phyloP scores from a whole-genome alignment of 73 alveolate species.

The Effrenium voratum region DNA sequence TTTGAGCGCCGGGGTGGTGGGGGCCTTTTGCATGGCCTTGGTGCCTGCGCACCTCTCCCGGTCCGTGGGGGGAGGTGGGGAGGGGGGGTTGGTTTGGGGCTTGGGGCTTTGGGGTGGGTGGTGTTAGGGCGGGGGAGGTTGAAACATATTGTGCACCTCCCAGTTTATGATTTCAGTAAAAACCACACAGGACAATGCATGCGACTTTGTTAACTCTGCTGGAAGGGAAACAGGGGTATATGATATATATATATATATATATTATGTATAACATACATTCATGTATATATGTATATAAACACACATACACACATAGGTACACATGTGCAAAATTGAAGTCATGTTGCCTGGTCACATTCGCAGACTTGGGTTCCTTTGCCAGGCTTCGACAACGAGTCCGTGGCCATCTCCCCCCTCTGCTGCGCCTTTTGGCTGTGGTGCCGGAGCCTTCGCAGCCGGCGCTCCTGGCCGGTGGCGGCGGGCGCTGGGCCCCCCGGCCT shows the following conservation, averaged over 20 bases:
- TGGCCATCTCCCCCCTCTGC: constrained; percentile 71
- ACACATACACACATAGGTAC: too few relatives aligned
- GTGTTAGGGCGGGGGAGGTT: too few relatives aligned
- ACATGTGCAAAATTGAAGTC: neutral
- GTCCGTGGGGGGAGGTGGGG: constrained; percentile 62
- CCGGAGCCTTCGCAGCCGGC: constrained; percentile 14
- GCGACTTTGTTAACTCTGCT: too few relatives aligned
- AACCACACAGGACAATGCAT: too few relatives aligned
- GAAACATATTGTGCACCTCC: too few relatives aligned
- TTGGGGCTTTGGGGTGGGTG: neutral
- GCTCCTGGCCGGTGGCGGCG: constrained; percentile 57
- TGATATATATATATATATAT: too few relatives aligned
- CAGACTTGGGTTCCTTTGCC: too few relatives aligned
- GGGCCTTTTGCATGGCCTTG: constrained; percentile 50
- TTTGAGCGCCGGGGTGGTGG: constrained; percentile 9
- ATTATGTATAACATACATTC: too few relatives aligned
- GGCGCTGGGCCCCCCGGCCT: constrained; percentile 40
- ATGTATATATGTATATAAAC: too few relatives aligned
- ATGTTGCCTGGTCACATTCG: neutral
- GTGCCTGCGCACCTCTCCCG: constrained; percentile 83
- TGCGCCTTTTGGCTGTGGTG: constrained; percentile 68
- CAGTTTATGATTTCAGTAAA: too few relatives aligned
- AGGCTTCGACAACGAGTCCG: constrained; percentile 90
- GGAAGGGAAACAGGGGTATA: too few relatives aligned
- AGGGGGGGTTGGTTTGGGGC: too few relatives aligned